Evolutionary conservation across 2,329 filamentous ascomycete species (phyloP), one percentile per base, ranked within the genome.

Genomic region (Alternaria sp.): DNA sequence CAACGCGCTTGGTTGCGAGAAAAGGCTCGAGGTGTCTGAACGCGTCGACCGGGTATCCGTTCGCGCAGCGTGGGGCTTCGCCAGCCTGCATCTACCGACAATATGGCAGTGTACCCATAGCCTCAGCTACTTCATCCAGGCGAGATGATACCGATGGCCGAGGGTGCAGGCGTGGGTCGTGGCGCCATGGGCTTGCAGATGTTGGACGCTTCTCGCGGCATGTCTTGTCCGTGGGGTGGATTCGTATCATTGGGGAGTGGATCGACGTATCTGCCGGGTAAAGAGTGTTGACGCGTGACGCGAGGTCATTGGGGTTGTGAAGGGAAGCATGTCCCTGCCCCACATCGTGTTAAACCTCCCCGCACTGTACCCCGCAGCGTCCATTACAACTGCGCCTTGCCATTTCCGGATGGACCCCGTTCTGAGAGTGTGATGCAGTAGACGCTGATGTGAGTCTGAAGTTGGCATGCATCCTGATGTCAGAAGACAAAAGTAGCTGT

Each of bases 351-450:
- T 20, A 16, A 52, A 16, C 22, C 62, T 62, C 67, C 66, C 68
- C 68, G 65, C 69, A 58, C 44, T 46, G 39, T 51, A 68, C 71
- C 69, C 71, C 71, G 68, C 71, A 67, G 24, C 43, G 12, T 36
- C 46, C 20, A 22, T n/a, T 20, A 24, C 20, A 32, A 47, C 14
- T 20, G 44, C 54, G 18, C 57, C 54, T 64, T 52, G 30, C 48
- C 63, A 41, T 5, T 46, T 51, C 54, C 24, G 46, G 46, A 18
- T 24, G 20, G 20, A 41, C 26, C 8, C 8, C 18, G 32, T n/a
- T 5, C 34, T 16, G 36, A 38, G 16, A 26, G 11, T n/a, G n/a
- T 24, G 20, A 16, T 24, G 3, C 39, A 24, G 20, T 6, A 8
- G 3, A 6, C 1, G 20, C 6, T 28, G 12, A 7, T 16, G 5